Evolutionary conservation across 441 rosid genomes (phyloP), one percentile per base, ranked within the genome.

Genomic region (Croton laevigatus): DNA sequence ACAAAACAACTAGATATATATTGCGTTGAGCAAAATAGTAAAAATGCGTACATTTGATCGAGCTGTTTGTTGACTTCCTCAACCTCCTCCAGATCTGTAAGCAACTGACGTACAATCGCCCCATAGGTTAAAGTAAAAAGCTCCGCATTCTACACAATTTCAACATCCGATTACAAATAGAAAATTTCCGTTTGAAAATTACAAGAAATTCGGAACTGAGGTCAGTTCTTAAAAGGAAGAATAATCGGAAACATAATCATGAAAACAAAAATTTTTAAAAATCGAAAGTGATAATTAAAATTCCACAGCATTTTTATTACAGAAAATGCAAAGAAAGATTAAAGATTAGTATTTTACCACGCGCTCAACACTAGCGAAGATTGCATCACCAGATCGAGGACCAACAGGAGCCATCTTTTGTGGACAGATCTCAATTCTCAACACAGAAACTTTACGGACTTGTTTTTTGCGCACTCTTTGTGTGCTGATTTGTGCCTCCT

Each of bases 11-110:
- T 8, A 10, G 66, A 52, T 37, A 62, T 27, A 17, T 14, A 65
- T 45, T 32, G 59, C 68, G 42, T 11, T 8, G 2, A 12, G 61
- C 46, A 55, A 27, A 59, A 36, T 20, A 62, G 51, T 17, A 13
- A 16, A 34, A 17, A 22, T 32, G 69, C 72, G 22, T 82, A 94
- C 98, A 94, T 94, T 80, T 88, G 99, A 86, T 94, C 98, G 55
- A 94, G 97, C 83, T 92, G 97, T 75, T 92, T 90, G 89, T 92
- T 92, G 72, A 94, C 98, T 80, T 94, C 97, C 48, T 94, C 96
- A 38, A 90, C 96, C 75, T 92, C 99, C 83, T 94, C 99, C 69
- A 94, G 80, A 75, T 94, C 99, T 48, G 96, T 94, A 61, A 94
- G 91, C 85, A 94, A 77, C 68, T 90, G 98, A 36, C 98, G 91